Conservation (phyloP, 306 rosid genomes). For the Abrus precatorius region DNA sequence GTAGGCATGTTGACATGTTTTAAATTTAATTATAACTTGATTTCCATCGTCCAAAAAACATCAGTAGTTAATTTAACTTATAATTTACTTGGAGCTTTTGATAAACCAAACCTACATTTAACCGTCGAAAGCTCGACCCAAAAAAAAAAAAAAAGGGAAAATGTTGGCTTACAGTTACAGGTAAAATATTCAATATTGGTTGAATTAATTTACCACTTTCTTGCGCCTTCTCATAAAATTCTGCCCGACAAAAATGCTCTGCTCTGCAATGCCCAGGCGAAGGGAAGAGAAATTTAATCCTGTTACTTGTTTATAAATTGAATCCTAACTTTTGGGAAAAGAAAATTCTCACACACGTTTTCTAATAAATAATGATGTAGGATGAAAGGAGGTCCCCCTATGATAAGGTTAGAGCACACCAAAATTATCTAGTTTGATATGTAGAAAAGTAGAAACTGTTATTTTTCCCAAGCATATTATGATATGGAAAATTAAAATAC, state of each 20-base stretch:
- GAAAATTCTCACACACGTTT: too few relatives aligned
- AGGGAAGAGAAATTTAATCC: neutral
- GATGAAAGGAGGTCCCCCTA: too few relatives aligned
- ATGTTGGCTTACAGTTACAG: neutral
- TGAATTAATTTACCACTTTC: constrained; percentile 11
- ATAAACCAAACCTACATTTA: neutral
- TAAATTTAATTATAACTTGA: neutral
- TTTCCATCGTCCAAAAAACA: too few relatives aligned
- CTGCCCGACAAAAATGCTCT: neutral
- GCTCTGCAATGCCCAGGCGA: neutral
- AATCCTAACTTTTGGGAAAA: too few relatives aligned
- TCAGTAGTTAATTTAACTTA: neutral
- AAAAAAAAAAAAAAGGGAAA: neutral
- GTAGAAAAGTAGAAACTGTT: neutral
- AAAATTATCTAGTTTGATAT: neutral
- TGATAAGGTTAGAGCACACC: neutral
- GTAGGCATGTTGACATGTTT: neutral
- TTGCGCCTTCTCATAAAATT: neutral
- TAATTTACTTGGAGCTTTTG: neutral
- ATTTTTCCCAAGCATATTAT: neutral
- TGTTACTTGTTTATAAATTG: too few relatives aligned
- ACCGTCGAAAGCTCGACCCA: neutral
- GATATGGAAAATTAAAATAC: neutral
- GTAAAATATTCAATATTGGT: neutral
- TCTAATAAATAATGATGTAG: too few relatives aligned